phyloP scores from a whole-genome alignment of 345 rosid species.

The Eucalyptus cloeziana region DNA sequence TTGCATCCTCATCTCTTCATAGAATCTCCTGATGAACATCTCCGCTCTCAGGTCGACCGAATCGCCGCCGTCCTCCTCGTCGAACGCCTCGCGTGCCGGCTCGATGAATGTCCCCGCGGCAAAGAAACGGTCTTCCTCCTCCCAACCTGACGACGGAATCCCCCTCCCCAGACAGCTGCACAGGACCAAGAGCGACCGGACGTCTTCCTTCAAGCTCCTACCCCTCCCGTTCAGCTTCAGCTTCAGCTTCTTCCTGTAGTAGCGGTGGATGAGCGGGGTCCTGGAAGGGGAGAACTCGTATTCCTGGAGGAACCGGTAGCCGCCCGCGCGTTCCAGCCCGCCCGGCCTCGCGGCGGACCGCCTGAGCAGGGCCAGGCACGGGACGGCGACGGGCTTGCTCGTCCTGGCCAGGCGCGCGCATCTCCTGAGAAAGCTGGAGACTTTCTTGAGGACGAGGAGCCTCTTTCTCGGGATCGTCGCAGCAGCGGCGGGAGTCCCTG shows the following conservation, averaged over 20 bases:
- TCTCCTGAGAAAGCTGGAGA: slow-evolving; percentile 15
- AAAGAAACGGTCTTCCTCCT: neutral
- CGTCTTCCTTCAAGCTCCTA: neutral
- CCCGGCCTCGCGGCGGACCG: slow-evolving; percentile 13
- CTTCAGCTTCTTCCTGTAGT: neutral
- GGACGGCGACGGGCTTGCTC: slow-evolving; percentile 29
- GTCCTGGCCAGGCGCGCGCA: slow-evolving; percentile 10
- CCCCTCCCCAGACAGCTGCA: slow-evolving; percentile 30
- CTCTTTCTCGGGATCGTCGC: neutral
- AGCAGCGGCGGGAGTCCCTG: neutral
- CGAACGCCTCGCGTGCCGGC: neutral
- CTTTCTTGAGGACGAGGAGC: slow-evolving; percentile 12
- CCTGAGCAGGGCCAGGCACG: slow-evolving; percentile 15
- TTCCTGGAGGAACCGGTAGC: slow-evolving; percentile 20
- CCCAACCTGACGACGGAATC: neutral
- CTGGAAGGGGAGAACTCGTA: slow-evolving; percentile 43
- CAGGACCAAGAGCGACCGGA: slow-evolving; percentile 10
- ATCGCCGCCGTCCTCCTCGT: slow-evolving; percentile 7
- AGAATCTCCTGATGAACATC: slow-evolving; percentile 54
- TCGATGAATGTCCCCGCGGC: neutral
- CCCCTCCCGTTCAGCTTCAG: neutral
- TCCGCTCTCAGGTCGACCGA: slow-evolving; percentile 71
- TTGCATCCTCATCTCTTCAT: slow-evolving; percentile 59
- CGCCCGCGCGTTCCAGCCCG: slow-evolving; percentile 6
- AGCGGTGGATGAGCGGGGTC: slow-evolving; percentile 8